Base-by-base conservation (phyloP, 176 grass and related monocot genomes). In the Cymbopogon citratus region DNA sequence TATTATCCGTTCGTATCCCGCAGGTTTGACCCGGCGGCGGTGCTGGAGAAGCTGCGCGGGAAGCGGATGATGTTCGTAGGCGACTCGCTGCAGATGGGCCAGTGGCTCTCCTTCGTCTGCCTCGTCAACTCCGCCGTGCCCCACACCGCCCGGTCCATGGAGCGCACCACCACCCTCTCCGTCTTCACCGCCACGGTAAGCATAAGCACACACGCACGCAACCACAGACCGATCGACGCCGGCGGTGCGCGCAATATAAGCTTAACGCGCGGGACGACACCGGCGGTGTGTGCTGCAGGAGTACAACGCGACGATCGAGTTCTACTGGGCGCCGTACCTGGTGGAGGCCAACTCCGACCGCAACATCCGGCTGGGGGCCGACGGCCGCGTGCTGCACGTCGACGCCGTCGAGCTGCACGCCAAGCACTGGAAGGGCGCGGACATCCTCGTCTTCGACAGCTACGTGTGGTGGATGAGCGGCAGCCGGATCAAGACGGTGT, bases 401-500 rank as follows among this genome's bases (percentile, higher is more conserved):
- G 94, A 97, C 76, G 71, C 91, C 78, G 81, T 97, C 51, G 45
- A 68, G 45, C 59, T 41, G 75, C 89, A 91, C 71, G 84, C 89
- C 9, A 46, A 6, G 38, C 77, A 84, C 24, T 97, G 91, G 91
- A 36, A 66, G 36, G 75, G 84, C 13, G 91, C 52, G 4, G 87
- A 93, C 89, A 67, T 97, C 76, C 91, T 97, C 77, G 87, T 97
- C 52, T 97, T 97, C 57, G 89, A 92, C 44, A 89, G 81, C 65
- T 93, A 93, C 70, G 77, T 91, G 5, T 97, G 91, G 94, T 97
- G 94, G 94, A 93, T 89, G 89, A 91, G 33, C 43, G 89, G 89
- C 5, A 73, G 87, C 51, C 83, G 65, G 39, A 97, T 97, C 66
- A 93, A 97, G 69, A 57, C 84, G 14, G 65, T 87, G 91, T 97